Evolutionary conservation across 192 early-diverging fungal species (phyloP).

Genomic region (Cetraspora pellucida): DNA sequence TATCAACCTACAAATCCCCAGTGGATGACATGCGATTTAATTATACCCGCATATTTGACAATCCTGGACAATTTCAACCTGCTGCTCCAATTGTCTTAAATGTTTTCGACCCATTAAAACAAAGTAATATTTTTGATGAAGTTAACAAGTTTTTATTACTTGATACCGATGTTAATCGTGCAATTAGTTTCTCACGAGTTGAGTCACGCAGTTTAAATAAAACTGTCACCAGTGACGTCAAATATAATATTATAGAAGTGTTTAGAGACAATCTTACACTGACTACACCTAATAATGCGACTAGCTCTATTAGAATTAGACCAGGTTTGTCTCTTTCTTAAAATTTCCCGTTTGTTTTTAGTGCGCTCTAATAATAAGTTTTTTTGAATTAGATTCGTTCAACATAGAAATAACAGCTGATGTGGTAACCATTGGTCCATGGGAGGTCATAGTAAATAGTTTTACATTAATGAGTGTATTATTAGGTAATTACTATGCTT

Average conservation of each 20-base stretch:
- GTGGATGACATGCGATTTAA: constrained; percentile 18
- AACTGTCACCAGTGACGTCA: background rate
- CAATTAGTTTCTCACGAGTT: constrained; percentile 12
- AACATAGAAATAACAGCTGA: background rate
- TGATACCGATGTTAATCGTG: constrained; percentile 25
- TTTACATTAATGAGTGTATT: constrained; percentile 27
- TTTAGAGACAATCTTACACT: constrained; percentile 7
- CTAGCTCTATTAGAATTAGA: constrained; percentile 15
- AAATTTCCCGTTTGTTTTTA: background rate
- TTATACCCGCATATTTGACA: background rate
- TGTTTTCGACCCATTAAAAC: constrained; percentile 27
- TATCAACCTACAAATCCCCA: background rate
- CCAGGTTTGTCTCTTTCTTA: constrained; percentile 10
- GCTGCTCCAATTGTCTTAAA: background rate
- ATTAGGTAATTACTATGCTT: background rate
- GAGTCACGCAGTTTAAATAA: background rate
- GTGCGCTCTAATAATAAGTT: background rate
- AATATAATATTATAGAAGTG: constrained; percentile 24
- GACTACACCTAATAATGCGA: background rate
- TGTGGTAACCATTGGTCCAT: background rate
- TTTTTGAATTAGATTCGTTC: constrained; percentile 5
- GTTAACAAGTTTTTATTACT: constrained; percentile 1
- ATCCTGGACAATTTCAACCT: background rate
- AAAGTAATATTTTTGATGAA: background rate
- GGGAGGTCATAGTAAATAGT: background rate